Evolutionary conservation across 1,284 basidiomycete species (phyloP).

Genomic region (Neolentinus lepideus): DNA sequence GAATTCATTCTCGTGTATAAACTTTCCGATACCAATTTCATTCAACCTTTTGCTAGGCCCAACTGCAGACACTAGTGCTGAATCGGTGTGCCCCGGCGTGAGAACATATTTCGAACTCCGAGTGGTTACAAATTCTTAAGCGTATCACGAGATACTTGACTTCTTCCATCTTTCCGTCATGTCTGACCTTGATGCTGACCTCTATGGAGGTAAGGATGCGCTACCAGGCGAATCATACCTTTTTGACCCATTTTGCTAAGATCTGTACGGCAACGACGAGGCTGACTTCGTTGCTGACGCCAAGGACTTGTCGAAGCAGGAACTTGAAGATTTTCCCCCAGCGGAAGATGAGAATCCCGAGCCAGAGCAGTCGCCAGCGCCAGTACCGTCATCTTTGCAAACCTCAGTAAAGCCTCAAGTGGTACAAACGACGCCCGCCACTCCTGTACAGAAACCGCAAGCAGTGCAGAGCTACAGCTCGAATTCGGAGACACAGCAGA

Average conservation of each 20-base stretch:
- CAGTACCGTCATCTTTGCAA: slow-evolving; percentile 10
- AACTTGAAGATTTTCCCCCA: slow-evolving; percentile 21
- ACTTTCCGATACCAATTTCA: too few species aligned
- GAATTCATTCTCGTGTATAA: too few species aligned
- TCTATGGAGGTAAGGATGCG: slow-evolving; percentile 62
- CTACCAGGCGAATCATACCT: not conserved
- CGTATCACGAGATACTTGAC: too few species aligned
- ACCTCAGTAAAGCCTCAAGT: slow-evolving; percentile 1
- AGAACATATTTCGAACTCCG: too few species aligned
- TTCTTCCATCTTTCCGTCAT: slow-evolving; percentile 23
- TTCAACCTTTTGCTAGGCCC: too few species aligned
- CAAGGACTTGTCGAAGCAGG: slow-evolving; percentile 21
- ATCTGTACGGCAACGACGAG: slow-evolving; percentile 77
- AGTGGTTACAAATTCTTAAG: too few species aligned
- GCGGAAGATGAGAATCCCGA: slow-evolving; percentile 15
- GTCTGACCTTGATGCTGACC: slow-evolving; percentile 79
- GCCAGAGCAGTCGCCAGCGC: slow-evolving; percentile 10
- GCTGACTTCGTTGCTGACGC: slow-evolving; percentile 45
- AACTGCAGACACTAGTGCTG: too few species aligned
- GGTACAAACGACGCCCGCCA: slow-evolving; percentile 7
- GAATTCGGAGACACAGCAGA: slow-evolving; percentile 47
- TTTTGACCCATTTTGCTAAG: slow-evolving; percentile 26
- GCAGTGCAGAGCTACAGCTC: slow-evolving; percentile 16
- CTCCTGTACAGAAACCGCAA: slow-evolving; percentile 7
- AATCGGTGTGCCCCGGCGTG: too few species aligned